Conservation (phyloP, 306 rosid genomes). For the Malus sieversii region DNA sequence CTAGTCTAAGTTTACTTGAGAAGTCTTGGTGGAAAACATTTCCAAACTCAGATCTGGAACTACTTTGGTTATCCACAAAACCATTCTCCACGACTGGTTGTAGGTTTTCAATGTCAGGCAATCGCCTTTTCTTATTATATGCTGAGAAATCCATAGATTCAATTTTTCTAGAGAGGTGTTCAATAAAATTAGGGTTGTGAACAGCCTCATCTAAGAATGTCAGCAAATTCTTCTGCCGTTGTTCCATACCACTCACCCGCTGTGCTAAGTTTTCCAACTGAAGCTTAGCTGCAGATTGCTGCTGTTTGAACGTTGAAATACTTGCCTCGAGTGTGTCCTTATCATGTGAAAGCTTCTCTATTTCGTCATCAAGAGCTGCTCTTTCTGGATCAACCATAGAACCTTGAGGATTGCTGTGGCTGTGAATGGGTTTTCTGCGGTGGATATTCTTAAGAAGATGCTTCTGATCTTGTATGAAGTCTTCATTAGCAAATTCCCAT, state of each 20-base stretch:
- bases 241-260: constrained; percentile 54
- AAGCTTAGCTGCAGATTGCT: constrained; percentile 43
- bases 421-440: constrained; percentile 96
- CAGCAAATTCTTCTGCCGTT: constrained; percentile 58
- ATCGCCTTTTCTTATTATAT: constrained; percentile 76
- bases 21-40: constrained; percentile 75
- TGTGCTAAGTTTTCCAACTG: constrained; percentile 50
- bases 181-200: constrained; percentile 56
- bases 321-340: constrained; percentile 63
- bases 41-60: constrained; percentile 62
- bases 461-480: constrained; percentile 78
- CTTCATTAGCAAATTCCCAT: constrained; percentile 98
- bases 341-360: constrained; percentile 64
- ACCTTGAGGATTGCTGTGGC: constrained; percentile 92
- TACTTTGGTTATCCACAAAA: constrained; percentile 56
- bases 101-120: constrained; percentile 52
- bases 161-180: constrained; percentile 57
- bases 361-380: constrained; percentile 80
- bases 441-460: constrained; percentile 89
- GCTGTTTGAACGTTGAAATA: constrained; percentile 48
- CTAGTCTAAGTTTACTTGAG: constrained; percentile 70
- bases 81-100: constrained; percentile 47
- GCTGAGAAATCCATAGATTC: constrained; percentile 76
- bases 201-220: constrained; percentile 56
- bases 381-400: constrained; percentile 72